These are phyloP conservation scores for Calvatia gigantea DNA, from an alignment of 768 basidiomycete genomes.

Conservation along the genomic window DNA sequence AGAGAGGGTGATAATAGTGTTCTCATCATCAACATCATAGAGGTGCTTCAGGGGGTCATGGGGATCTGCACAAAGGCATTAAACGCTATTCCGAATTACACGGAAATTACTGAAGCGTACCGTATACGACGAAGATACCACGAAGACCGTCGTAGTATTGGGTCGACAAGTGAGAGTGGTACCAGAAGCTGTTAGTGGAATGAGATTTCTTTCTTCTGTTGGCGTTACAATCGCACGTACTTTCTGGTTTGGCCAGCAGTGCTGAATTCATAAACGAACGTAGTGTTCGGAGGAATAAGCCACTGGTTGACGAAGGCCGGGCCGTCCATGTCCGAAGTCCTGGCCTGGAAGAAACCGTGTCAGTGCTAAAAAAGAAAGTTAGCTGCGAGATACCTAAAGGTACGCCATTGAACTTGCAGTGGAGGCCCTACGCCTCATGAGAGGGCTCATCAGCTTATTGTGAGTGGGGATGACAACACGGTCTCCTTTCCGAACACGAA, in stretches of 20 bases:
- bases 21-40: constrained; percentile 30
- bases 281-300: constrained; percentile 16
- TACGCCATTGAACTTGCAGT: constrained; percentile 18
- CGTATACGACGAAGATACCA: constrained; percentile 22
- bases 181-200: constrained; percentile 7
- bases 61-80: constrained; percentile 20
- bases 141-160: constrained; percentile 25
- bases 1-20: constrained; percentile 25
- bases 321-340: constrained; percentile 44
- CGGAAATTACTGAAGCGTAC: constrained; percentile 24
- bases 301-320: constrained; percentile 18
- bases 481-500: constrained; percentile 1
- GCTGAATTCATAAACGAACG: constrained; percentile 14
- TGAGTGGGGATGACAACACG: background rate
- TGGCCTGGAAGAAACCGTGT: constrained; percentile 32
- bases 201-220: background rate
- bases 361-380: background rate
- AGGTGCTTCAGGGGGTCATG: constrained; percentile 25
- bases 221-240: background rate
- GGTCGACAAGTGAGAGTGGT: constrained; percentile 19
- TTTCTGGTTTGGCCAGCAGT: constrained; percentile 8
- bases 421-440: constrained; percentile 30
- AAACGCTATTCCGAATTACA: background rate
- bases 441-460: constrained; percentile 29
- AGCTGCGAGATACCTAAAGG: background rate